Evolutionary conservation across 2,329 filamentous ascomycete species (phyloP).

Genomic region (Talaromyces sp.): DNA sequence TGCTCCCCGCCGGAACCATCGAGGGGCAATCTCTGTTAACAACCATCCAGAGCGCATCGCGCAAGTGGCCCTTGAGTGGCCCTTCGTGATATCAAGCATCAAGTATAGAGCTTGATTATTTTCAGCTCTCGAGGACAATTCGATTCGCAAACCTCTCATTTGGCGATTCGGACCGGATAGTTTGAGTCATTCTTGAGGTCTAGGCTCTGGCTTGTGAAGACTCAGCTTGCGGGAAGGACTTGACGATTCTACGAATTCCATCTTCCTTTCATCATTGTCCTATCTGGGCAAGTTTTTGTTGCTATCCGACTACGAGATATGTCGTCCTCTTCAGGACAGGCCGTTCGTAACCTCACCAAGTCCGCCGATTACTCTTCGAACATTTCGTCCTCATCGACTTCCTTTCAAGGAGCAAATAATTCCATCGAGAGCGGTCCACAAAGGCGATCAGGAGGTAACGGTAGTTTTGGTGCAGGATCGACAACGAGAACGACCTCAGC

Average conservation of each 20-base stretch:
- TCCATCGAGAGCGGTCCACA: conserved; percentile 37
- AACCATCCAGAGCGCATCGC: conserved; percentile 16
- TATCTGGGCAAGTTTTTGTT: background rate
- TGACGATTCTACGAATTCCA: background rate
- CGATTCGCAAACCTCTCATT: background rate
- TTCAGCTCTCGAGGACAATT: background rate
- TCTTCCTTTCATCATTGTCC: background rate
- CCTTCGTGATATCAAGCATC: conserved; percentile 5
- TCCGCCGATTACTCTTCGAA: conserved; percentile 35
- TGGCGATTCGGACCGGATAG: background rate
- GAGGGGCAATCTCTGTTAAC: conserved; percentile 19
- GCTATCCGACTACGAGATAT: conserved; percentile 31
- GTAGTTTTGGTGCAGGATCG: conserved; percentile 41
- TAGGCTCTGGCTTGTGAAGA: background rate
- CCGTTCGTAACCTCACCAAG: conserved; percentile 38
- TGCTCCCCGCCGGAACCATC: conserved; percentile 11
- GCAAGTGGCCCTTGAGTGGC: conserved; percentile 14
- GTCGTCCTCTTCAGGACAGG: conserved; percentile 43
- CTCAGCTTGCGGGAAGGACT: background rate
- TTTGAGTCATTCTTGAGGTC: conserved; percentile 2
- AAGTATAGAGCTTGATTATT: background rate
- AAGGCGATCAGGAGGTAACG: conserved; percentile 43
- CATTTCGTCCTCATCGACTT: conserved; percentile 33
- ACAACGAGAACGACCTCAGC: conserved; percentile 39
- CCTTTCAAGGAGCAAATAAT: conserved; percentile 34